Conservation (phyloP, 2,329 filamentous ascomycete genomes). For the Colletotrichum sp. region DNA sequence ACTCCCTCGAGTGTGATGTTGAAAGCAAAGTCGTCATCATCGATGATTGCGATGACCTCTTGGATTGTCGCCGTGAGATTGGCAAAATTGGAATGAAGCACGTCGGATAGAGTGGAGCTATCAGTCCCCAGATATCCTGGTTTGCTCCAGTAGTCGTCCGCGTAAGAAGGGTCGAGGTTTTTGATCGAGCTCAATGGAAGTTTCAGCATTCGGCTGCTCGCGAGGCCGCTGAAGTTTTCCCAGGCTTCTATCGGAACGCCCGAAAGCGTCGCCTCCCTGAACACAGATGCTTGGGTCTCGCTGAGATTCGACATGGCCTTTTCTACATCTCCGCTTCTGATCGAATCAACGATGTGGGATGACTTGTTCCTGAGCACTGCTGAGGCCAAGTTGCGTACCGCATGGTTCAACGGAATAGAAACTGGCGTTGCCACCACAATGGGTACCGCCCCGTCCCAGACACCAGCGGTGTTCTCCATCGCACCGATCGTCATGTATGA, state of each 20-base stretch:
- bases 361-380: background rate
- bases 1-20: background rate
- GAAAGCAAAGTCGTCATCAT: background rate
- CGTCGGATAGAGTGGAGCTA: background rate
- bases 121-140: slow-evolving; percentile 19
- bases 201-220: background rate
- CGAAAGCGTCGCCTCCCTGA: slow-evolving; percentile 1
- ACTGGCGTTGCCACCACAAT: slow-evolving; percentile 21
- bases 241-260: slow-evolving; percentile 2
- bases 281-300: background rate
- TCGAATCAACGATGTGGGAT: background rate
- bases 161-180: slow-evolving; percentile 15
- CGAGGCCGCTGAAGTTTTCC: slow-evolving; percentile 10
- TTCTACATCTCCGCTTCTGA: background rate
- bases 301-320: background rate
- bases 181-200: background rate
- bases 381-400: slow-evolving; percentile 4
- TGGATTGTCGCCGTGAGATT: background rate
- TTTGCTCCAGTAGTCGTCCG: slow-evolving; percentile 23
- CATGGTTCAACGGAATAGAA: slow-evolving; percentile 20
- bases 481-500: slow-evolving; percentile 24
- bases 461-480: slow-evolving; percentile 23
- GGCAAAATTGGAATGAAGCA: background rate
- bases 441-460: slow-evolving; percentile 26
- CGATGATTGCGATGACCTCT: background rate